phyloP scores from a whole-genome alignment of 2,329 filamentous ascomycete species.

The Lasiodiplodia sp. region DNA sequence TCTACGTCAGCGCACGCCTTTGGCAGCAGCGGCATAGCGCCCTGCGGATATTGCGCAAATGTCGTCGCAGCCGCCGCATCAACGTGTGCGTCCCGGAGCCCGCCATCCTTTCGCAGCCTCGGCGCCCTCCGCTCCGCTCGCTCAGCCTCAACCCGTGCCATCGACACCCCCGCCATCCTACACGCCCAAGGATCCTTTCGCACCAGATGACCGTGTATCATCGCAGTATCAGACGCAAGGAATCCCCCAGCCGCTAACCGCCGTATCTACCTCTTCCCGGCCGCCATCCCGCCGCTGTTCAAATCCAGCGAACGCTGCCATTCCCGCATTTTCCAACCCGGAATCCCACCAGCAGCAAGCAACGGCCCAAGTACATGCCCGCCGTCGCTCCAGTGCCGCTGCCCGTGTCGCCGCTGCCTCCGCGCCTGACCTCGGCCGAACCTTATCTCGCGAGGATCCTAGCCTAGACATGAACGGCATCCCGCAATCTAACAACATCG shows the following conservation, averaged over 20 bases:
- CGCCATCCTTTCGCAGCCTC: conserved; percentile 27
- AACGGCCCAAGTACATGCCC: background rate
- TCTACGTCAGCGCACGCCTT: background rate
- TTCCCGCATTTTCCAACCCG: background rate
- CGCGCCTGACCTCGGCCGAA: conserved; percentile 7
- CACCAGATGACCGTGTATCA: conserved; percentile 3
- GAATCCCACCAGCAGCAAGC: conserved; percentile 1
- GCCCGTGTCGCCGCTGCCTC: conserved; percentile 1
- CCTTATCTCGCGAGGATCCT: conserved; percentile 10
- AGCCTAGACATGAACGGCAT: background rate
- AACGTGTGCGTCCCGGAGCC: conserved; percentile 19
- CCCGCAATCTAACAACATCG: background rate
- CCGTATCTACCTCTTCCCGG: background rate
- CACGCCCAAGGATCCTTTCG: conserved; percentile 22
- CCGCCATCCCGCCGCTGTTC: background rate
- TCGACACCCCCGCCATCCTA: conserved; percentile 26
- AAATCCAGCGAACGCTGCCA: conserved; percentile 3
- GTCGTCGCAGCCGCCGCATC: conserved; percentile 14
- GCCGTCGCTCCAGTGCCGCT: conserved; percentile 10
- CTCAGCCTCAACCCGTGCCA: conserved; percentile 28
- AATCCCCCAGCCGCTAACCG: background rate
- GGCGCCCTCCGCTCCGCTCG: conserved; percentile 28
- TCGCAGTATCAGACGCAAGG: background rate
- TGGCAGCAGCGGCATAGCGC: background rate
- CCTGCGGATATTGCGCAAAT: background rate